Conservation (phyloP, 73 alveolate species). For the Tetrahymena elliotti region DNA sequence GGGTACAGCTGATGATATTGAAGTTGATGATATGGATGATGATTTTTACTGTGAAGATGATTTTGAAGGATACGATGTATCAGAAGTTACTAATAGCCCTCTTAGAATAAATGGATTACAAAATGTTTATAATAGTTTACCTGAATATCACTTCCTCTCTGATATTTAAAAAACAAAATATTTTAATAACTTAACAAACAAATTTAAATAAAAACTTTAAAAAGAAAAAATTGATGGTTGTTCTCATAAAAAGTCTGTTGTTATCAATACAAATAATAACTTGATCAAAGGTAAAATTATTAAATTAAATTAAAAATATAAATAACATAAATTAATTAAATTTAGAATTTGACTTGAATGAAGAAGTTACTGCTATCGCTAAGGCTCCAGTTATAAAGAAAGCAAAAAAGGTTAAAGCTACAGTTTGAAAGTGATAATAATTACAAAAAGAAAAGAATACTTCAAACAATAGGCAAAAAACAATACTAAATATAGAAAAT, state of each 20-base stretch:
- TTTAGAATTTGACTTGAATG: background rate
- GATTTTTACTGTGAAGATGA: background rate
- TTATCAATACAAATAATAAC: background rate
- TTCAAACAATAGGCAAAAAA: background rate
- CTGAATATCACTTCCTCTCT: background rate
- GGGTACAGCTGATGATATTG: background rate
- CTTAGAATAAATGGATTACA: background rate
- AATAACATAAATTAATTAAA: background rate
- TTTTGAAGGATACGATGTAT: background rate
- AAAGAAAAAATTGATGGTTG: background rate
- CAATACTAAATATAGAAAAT: background rate
- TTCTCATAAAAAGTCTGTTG: background rate
- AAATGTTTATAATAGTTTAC: background rate
- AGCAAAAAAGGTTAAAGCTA: background rate
- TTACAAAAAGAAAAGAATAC: background rate
- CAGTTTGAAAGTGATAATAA: background rate
- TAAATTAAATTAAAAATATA: background rate
- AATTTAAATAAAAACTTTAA: background rate
- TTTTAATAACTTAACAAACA: background rate
- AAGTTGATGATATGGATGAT: background rate
- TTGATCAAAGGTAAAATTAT: background rate
- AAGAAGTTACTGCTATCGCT: background rate
- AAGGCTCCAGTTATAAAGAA: background rate
- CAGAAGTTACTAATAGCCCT: background rate
- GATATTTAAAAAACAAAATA: background rate